Percentiles rank a stretch among this genome's conserved stretches.
These are phyloP conservation scores for Stachybotrys echinatus DNA, from an alignment of 2,329 filamentous ascomycete genomes.

Conservation along the genomic window DNA sequence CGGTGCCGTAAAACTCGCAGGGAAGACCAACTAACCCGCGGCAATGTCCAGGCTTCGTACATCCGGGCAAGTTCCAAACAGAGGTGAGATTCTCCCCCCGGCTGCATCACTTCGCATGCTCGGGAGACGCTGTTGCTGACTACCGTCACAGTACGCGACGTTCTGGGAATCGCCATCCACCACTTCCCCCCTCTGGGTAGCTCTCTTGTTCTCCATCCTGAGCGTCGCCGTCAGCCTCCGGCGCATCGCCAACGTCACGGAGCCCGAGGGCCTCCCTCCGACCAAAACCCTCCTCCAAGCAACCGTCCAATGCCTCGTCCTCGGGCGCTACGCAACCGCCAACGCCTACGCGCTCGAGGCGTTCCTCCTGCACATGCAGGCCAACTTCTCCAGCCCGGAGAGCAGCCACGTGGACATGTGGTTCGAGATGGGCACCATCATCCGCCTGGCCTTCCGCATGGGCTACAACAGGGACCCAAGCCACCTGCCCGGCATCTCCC, in stretches of 20 bases:
- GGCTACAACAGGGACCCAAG: constrained; percentile 42
- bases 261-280: constrained; percentile 13
- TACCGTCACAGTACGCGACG: constrained; percentile 28
- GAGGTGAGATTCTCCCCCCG: constrained; percentile 15
- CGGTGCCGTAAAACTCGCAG: background rate
- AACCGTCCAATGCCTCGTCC: constrained; percentile 36
- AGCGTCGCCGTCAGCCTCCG: constrained; percentile 28
- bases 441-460: constrained; percentile 39
- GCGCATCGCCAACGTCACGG: constrained; percentile 13
- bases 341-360: constrained; percentile 38
- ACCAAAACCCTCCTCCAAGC: constrained; percentile 12
- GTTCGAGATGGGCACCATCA: constrained; percentile 36
- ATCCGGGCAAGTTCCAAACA: constrained; percentile 20
- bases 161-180: constrained; percentile 35
- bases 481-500: constrained; percentile 29
- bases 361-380: constrained; percentile 32
- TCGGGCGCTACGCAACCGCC: constrained; percentile 36
- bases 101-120: no score
- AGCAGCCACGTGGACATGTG: constrained; percentile 32
- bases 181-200: constrained; percentile 38
- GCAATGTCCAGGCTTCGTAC: constrained; percentile 13
- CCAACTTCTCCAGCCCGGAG: constrained; percentile 20
- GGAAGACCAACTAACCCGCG: background rate
- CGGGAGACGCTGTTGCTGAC: no score
- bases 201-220: constrained; percentile 38